phyloP scores from a whole-genome alignment of 306 rosid genomes.

The Morella rubra region DNA sequence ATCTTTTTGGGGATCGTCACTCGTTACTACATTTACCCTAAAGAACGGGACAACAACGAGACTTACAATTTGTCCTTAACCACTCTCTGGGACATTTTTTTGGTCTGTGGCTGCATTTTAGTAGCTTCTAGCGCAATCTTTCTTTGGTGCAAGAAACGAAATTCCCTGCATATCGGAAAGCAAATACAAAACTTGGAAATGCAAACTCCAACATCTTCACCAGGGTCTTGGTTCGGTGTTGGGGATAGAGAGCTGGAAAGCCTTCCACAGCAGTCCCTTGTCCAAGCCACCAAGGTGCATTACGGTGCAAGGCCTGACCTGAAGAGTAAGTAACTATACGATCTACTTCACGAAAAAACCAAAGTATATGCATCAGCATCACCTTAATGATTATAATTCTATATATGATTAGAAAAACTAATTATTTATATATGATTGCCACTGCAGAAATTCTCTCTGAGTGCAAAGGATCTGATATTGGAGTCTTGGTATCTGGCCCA shows the following conservation, averaged over 20 bases:
- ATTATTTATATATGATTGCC: background rate
- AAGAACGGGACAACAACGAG: constrained; percentile 21
- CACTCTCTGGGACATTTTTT: constrained; percentile 47
- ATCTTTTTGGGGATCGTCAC: constrained; percentile 35
- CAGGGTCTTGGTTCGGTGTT: constrained; percentile 24
- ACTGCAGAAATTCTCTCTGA: constrained; percentile 42
- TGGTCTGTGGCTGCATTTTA: constrained; percentile 38
- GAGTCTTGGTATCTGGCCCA: constrained; percentile 56
- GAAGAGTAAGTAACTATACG: constrained; percentile 32
- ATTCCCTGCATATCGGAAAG: constrained; percentile 19
- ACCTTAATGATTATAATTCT: background rate
- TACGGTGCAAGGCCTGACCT: constrained; percentile 46
- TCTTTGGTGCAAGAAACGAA: constrained; percentile 36
- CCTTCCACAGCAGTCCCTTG: constrained; percentile 34
- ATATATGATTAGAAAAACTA: no score
- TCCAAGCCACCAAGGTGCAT: constrained; percentile 39
- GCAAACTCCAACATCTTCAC: constrained; percentile 23
- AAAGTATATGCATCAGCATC: background rate
- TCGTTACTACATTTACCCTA: constrained; percentile 43
- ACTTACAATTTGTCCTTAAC: constrained; percentile 35
- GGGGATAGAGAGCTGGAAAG: constrained; percentile 42
- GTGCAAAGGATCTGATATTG: constrained; percentile 40
- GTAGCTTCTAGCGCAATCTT: constrained; percentile 34
- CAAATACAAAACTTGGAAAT: constrained; percentile 23
- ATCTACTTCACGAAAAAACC: background rate